Evolutionary conservation across 2,329 filamentous ascomycete genomes (phyloP), one percentile per base, ranked within the genome.

Genomic region (Fusarium sp.): DNA sequence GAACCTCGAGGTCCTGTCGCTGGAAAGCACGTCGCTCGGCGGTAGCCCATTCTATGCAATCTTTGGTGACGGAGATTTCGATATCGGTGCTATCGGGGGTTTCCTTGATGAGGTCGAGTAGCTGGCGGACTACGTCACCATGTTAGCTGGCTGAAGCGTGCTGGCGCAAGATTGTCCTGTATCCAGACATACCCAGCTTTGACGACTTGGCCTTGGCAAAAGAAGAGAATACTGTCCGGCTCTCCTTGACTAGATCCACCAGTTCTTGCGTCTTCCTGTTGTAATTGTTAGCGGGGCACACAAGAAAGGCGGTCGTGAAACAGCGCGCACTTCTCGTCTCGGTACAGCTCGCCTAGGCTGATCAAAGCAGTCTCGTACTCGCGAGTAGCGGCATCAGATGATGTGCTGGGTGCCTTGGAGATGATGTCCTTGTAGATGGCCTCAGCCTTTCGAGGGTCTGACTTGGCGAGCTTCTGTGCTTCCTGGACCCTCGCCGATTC

Each of bases 201-300:
- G 95, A 92, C 29, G 95, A 98, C 86, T 99, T 99, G 62, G 96
- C 95, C 83, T 98, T 97, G 66, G 95, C 95, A 77, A 99, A 98
- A 64, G 92, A 95, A 55, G 94, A 97, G 66, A 99, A 88, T 39
- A 95, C 91, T 66, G 91, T 90, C 73, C 94, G 88, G 77, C 93
- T 97, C 76, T 92, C 91, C 73, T 90, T 93, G 71, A 99, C 89
- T 66, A 99, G 85, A 71, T 93, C 88, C 62, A 96, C 92, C 58
- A 99, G 87, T 72, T 96, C 91, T 73, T 95, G 83, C 70, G 89
- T 82, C 76, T 91, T 91, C 78, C 89, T 93, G 62, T 71, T 53
- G 21, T 49, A n/a, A 21, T 32, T 44, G 59, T 65, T 56, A 65
- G 56, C 49, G 39, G 49, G 57, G 41, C 42, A 51, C 42, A 51